Conservation (phyloP, 371 early-diverging fungal genomes). For the Chytridium lagenaria region DNA sequence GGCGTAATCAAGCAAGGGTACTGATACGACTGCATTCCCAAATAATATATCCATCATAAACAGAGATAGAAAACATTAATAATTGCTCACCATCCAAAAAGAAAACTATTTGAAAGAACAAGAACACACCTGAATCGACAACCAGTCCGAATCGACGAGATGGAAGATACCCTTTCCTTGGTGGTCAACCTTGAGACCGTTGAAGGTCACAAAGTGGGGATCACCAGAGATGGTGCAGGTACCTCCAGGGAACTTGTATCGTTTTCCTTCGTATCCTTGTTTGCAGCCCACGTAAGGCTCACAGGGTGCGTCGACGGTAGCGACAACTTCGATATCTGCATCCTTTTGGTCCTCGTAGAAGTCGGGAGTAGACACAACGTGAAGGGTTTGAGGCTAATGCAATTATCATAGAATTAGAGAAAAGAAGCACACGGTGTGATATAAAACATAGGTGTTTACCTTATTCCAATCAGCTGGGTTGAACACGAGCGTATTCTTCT, state of each 20-base stretch:
- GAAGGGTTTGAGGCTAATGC: conserved; percentile 14
- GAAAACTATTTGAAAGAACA: too few species aligned
- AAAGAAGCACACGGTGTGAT: too few species aligned
- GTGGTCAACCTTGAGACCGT: background rate
- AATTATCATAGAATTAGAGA: too few species aligned
- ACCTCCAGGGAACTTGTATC: background rate
- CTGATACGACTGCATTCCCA: conserved; percentile 9
- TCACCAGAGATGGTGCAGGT: conserved; percentile 17
- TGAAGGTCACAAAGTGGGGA: conserved; percentile 28
- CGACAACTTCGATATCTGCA: background rate
- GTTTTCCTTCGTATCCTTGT: background rate
- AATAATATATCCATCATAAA: background rate
- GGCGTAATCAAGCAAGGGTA: conserved; percentile 20
- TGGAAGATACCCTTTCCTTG: conserved; percentile 22
- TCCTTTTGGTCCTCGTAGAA: background rate
- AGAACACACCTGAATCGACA: conserved; percentile 23
- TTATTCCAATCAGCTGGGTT: conserved; percentile 14
- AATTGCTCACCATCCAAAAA: too few species aligned
- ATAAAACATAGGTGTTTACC: too few species aligned
- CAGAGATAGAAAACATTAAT: background rate
- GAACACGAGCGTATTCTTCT: conserved; percentile 13
- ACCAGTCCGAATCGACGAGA: conserved; percentile 22
- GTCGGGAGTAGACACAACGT: conserved; percentile 1
- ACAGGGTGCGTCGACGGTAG: conserved; percentile 26
- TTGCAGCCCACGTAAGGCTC: background rate